These are phyloP conservation scores for Aureobasidium sp. DNA, from an alignment of 2,329 filamentous ascomycete species.

Conservation along the genomic window DNA sequence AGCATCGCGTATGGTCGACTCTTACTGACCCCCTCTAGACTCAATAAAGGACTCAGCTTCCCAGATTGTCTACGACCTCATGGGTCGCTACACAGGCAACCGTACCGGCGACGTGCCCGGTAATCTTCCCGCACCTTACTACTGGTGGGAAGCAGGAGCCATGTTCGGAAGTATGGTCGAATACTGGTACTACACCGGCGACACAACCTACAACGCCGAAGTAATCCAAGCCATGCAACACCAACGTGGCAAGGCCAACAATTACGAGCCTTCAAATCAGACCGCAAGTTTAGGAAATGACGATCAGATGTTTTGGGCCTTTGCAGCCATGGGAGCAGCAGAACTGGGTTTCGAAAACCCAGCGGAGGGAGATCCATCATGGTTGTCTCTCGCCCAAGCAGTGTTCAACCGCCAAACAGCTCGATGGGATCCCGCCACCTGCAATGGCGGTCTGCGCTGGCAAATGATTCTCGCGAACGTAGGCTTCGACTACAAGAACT, in stretches of 20 bases:
- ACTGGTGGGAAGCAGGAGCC: constrained; percentile 76
- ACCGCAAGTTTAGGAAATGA: constrained; percentile 56
- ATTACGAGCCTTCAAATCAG: constrained; percentile 63
- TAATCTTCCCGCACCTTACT: constrained; percentile 62
- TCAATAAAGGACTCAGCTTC: no score
- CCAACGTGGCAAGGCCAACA: constrained; percentile 62
- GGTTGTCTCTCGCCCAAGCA: constrained; percentile 80
- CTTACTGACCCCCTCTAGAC: no score
- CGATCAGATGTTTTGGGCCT: constrained; percentile 67
- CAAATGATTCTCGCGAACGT: constrained; percentile 83
- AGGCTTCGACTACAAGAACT: constrained; percentile 68
- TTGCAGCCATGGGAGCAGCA: constrained; percentile 81
- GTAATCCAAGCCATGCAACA: constrained; percentile 64
- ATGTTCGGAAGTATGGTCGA: constrained; percentile 75
- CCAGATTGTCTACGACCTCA: no score
- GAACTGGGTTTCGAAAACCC: constrained; percentile 81
- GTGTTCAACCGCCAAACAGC: constrained; percentile 81
- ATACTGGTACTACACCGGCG: constrained; percentile 76
- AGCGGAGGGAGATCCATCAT: constrained; percentile 50
- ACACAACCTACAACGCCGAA: constrained; percentile 67
- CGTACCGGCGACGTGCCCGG: constrained; percentile 36
- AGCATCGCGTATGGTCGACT: no score
- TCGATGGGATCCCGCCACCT: constrained; percentile 73
- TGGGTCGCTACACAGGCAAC: constrained; percentile 41
- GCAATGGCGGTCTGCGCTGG: constrained; percentile 83